Base-by-base conservation (phyloP, 345 rosid genomes). In the Euphorbia tirucalli region DNA sequence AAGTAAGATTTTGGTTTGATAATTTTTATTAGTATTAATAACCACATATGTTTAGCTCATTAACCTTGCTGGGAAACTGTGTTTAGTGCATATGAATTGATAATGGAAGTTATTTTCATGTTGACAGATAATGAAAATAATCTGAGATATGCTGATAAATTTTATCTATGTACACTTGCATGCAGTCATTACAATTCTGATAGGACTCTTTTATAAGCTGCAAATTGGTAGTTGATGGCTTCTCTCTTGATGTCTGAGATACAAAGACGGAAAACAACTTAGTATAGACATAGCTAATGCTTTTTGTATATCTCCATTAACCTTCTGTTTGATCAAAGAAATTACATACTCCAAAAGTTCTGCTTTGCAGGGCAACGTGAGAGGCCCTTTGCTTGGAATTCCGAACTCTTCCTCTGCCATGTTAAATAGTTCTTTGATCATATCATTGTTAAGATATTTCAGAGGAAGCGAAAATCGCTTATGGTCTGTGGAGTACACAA, bases 321-420 rank as follows among this genome's bases (percentile, higher is more conserved):
- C 55, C 31, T 65, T 49, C 13, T 22, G 11, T 44, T 65, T 65
- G 55, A 65, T 65, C 13, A 43, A 65, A 24, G 55, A 24, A 65
- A 65, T 25, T 13, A 44, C 55, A 7, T 65, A 65, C 35, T 15
- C 37, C 68, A 43, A 14, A 28, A 41, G 50, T 30, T 65, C 68
- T 22, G 68, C 54, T 22, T 43, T 35, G 1, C 54, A 65, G 25
- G 68, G 68, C 55, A 65, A 63, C 21, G n/a, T 43, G 18, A n/a
- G 68, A 43, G 54, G 54, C 30, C 68, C 68, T 43, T 24, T 13
- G 19, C 54, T 65, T 65, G 68, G 55, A 18, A 65, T 43, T 65
- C 68, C 68, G 27, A 64, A 43, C 21, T 21, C 68, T 43, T 65
- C 55, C 28, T 39, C 52, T 41, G 68, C 68, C 31, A 64, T 64